Evolutionary conservation across 805 yeast genomes (phyloP).

Genomic region (Blastobotrys chiropterorum): DNA sequence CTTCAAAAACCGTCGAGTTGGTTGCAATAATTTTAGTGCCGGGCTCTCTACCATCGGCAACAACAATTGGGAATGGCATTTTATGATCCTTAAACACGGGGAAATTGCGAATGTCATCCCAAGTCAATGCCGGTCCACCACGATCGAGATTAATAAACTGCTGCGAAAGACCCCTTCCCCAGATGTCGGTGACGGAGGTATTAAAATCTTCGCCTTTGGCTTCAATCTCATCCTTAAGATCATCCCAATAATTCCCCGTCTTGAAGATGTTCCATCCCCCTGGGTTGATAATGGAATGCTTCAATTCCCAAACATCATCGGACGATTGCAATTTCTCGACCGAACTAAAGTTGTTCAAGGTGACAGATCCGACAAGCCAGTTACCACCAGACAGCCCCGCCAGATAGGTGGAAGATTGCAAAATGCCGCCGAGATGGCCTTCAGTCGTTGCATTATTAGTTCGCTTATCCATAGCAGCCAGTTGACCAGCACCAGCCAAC

Average conservation of each 20-base stretch:
- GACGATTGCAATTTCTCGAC: slow-evolving; percentile 51
- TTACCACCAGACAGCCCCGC: slow-evolving; percentile 81
- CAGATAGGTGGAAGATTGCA: slow-evolving; percentile 64
- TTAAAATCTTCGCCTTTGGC: slow-evolving; percentile 45
- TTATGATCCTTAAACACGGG: slow-evolving; percentile 53
- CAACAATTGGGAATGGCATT: slow-evolving; percentile 70
- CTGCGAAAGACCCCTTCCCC: slow-evolving; percentile 74
- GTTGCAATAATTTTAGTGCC: slow-evolving; percentile 46
- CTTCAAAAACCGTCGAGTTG: slow-evolving; percentile 57
- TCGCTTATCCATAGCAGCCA: slow-evolving; percentile 73
- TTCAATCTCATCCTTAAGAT: slow-evolving; percentile 40
- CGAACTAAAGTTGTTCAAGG: slow-evolving; percentile 65
- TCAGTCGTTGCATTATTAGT: slow-evolving; percentile 45
- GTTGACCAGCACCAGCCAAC: slow-evolving; percentile 77
- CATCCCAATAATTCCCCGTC: slow-evolving; percentile 46
- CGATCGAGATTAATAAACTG: slow-evolving; percentile 60
- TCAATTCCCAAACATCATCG: slow-evolving; percentile 60
- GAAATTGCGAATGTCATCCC: slow-evolving; percentile 51
- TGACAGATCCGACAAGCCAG: slow-evolving; percentile 69
- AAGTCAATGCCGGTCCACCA: slow-evolving; percentile 59
- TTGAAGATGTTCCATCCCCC: slow-evolving; percentile 54
- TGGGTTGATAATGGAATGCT: slow-evolving; percentile 52
- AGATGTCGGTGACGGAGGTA: slow-evolving; percentile 64
- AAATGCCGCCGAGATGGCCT: slow-evolving; percentile 61
- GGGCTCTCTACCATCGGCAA: slow-evolving; percentile 39